Percentiles rank a stretch among this genome's conserved stretches.
These are phyloP conservation scores for Lasiodiplodia gonubiensis DNA, from an alignment of 2,329 filamentous ascomycete species.

Conservation along the genomic window DNA sequence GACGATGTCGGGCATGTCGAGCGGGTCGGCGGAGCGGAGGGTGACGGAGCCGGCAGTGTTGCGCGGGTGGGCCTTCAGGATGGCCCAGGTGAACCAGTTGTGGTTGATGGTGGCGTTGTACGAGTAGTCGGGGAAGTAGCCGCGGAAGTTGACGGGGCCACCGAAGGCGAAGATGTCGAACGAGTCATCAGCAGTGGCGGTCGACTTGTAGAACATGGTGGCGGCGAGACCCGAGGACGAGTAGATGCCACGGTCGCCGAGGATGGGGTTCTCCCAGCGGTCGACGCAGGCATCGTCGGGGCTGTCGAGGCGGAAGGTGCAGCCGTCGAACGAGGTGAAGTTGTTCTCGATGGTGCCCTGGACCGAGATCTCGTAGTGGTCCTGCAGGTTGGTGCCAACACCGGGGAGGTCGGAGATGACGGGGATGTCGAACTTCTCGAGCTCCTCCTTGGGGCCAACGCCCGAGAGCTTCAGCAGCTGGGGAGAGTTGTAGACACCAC, in stretches of 20 bases:
- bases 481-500: constrained; percentile 66
- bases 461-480: constrained; percentile 70
- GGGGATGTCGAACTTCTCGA: constrained; percentile 59
- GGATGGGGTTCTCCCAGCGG: constrained; percentile 46
- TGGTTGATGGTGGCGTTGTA: constrained; percentile 51
- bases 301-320: constrained; percentile 43
- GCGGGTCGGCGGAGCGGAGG: constrained; percentile 66
- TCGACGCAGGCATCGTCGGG: constrained; percentile 51
- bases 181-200: constrained; percentile 51
- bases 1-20: constrained; percentile 65
- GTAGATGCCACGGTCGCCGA: constrained; percentile 48
- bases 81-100: constrained; percentile 56
- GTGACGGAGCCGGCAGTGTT: constrained; percentile 67
- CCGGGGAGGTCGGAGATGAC: constrained; percentile 64
- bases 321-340: constrained; percentile 44
- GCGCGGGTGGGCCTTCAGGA: constrained; percentile 67
- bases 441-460: constrained; percentile 62
- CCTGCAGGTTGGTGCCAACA: constrained; percentile 68
- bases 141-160: constrained; percentile 60
- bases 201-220: constrained; percentile 48
- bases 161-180: constrained; percentile 63
- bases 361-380: constrained; percentile 63
- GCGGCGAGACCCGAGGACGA: constrained; percentile 60
- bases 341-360: constrained; percentile 53
- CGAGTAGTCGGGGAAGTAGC: constrained; percentile 62